A percentile compares a stretch with the other conserved stretches of the same genome.
These are phyloP conservation scores for Mortierella sp. DNA, from an alignment of 371 early-diverging fungal genomes.

Conservation along the genomic window DNA sequence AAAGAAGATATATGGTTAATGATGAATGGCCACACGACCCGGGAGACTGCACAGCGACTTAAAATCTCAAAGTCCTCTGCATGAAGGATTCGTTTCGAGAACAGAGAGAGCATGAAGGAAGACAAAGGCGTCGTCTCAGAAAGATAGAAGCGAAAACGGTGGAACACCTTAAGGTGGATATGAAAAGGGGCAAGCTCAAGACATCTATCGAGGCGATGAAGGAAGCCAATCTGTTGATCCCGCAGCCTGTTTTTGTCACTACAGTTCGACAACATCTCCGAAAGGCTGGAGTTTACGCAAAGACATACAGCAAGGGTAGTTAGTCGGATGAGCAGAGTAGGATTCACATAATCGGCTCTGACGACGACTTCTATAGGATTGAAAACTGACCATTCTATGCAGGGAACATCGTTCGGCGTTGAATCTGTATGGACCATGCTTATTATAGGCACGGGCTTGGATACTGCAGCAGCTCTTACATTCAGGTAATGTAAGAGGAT, in stretches of 20 bases:
- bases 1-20: constrained; percentile 5
- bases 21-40: constrained; percentile 2
- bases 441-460: no score
- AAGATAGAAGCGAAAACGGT: constrained; percentile 8
- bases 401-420: no score
- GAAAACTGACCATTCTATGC: no score
- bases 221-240: constrained; percentile 4
- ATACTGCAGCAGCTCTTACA: no score
- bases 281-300: constrained; percentile 21
- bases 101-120: constrained; percentile 13
- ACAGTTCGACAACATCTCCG: constrained; percentile 22
- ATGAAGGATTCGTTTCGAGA: not conserved
- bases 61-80: not conserved
- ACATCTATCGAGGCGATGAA: constrained; percentile 15
- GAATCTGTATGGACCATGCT: no score
- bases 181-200: constrained; percentile 3
- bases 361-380: no score
- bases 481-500: no score
- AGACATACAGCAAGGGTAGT: no score
- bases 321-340: no score
- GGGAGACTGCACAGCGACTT: constrained; percentile 1
- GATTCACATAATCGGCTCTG: no score
- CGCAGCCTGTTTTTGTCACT: constrained; percentile 3
- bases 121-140: constrained; percentile 9
- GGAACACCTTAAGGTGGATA: constrained; percentile 15